phyloP scores from a whole-genome alignment of 2,329 filamentous ascomycete genomes.

The Pyrenophora seminiperda region DNA sequence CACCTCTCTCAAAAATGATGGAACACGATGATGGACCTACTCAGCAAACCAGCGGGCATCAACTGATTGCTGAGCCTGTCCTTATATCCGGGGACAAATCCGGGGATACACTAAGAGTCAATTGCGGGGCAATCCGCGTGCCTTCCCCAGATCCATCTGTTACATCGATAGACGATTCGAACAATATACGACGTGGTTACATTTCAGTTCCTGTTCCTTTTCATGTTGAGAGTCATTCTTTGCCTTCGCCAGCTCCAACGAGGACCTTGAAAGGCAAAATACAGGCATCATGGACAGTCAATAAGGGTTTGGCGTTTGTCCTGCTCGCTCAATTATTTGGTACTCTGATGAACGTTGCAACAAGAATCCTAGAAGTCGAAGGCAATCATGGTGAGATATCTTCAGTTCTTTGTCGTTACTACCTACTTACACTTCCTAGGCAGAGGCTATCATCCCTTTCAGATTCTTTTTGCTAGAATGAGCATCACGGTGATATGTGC shows the following conservation, averaged over 20 bases:
- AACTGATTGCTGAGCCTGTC: conserved; percentile 14
- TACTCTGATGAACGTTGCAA: conserved; percentile 82
- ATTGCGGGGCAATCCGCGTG: conserved; percentile 39
- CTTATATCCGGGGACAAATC: conserved; percentile 39
- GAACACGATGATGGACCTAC: conserved; percentile 30
- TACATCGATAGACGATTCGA: conserved; percentile 43
- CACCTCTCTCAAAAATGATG: conserved; percentile 19
- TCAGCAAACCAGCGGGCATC: conserved; percentile 12
- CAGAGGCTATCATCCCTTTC: conserved; percentile 75
- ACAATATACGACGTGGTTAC: conserved; percentile 35
- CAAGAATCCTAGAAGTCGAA: conserved; percentile 72
- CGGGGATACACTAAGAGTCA: conserved; percentile 30
- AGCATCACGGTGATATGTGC: conserved; percentile 71
- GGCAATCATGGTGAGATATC: conserved; percentile 60
- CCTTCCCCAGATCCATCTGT: conserved; percentile 43
- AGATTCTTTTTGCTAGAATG: conserved; percentile 81
- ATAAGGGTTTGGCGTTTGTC: conserved; percentile 76
- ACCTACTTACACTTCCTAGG: conserved; percentile 33
- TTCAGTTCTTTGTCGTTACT: background rate
- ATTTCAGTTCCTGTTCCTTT: conserved; percentile 24
- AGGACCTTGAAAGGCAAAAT: conserved; percentile 27
- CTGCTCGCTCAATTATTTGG: conserved; percentile 79
- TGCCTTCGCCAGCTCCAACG: conserved; percentile 30
- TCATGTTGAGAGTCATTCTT: conserved; percentile 25
- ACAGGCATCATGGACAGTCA: conserved; percentile 62